Evolutionary conservation across 306 rosid species (phyloP).

Genomic region (Ceratonia siliqua): DNA sequence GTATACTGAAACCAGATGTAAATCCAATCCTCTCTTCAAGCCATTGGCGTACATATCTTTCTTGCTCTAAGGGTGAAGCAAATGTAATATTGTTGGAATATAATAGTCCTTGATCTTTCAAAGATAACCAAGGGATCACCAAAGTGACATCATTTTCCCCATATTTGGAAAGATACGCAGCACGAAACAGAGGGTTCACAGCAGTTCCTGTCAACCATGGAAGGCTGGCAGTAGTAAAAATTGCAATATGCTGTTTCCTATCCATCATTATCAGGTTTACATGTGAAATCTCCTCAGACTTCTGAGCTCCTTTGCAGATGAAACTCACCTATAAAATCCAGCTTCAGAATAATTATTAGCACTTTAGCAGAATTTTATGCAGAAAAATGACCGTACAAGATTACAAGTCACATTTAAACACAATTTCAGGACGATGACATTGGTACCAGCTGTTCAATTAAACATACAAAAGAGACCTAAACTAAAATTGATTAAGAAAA

Average conservation of each 20-base stretch:
- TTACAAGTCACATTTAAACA: not conserved
- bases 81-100: slow-evolving; percentile 77
- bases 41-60: slow-evolving; percentile 72
- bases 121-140: slow-evolving; percentile 90
- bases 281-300: slow-evolving; percentile 21
- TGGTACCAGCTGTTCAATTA: not conserved
- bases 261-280: slow-evolving; percentile 54
- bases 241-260: slow-evolving; percentile 68
- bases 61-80: slow-evolving; percentile 66
- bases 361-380: not conserved
- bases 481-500: slow-evolving; percentile 5
- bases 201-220: slow-evolving; percentile 99
- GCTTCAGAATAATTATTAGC: not conserved
- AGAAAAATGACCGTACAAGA: not conserved
- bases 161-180: slow-evolving; percentile 70
- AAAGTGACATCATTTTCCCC: slow-evolving; percentile 69
- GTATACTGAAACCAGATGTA: slow-evolving; percentile 51
- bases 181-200: slow-evolving; percentile 93
- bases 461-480: not conserved
- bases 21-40: slow-evolving; percentile 79
- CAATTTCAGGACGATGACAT: slow-evolving; percentile 13
- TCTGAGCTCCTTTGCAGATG: slow-evolving; percentile 7
- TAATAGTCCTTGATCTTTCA: slow-evolving; percentile 69
- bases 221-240: slow-evolving; percentile 96
- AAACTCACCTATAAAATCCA: slow-evolving; percentile 29